Conservation (phyloP, 441 rosid genomes). For the Pelargonium fulgidum region DNA sequence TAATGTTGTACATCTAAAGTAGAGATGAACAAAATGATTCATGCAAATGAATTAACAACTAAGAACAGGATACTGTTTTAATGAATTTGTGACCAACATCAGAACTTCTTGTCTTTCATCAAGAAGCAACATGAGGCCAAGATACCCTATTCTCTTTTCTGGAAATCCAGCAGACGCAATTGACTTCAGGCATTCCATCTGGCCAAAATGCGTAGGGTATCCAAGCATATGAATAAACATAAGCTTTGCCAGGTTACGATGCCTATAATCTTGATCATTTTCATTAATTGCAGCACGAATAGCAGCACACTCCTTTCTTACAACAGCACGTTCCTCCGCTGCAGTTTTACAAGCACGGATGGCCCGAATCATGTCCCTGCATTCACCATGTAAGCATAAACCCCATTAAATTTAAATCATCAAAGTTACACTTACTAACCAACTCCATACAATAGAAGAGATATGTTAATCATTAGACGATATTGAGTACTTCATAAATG, state of each 20-base stretch:
- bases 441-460: constrained; percentile 7
- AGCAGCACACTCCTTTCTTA: constrained; percentile 95
- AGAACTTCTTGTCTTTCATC: constrained; percentile 99
- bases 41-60: constrained; percentile 8
- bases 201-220: constrained; percentile 98
- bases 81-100: constrained; percentile 96
- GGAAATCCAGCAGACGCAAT: constrained; percentile 95
- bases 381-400: constrained; percentile 21
- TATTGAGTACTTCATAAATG: background rate
- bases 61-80: constrained; percentile 86
- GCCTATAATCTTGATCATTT: constrained; percentile 82
- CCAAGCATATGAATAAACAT: constrained; percentile 99
- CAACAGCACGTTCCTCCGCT: constrained; percentile 95
- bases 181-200: constrained; percentile 96
- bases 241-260: constrained; percentile 88
- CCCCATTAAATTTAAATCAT: background rate
- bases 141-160: constrained; percentile 97
- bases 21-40: background rate
- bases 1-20: background rate
- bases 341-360: constrained; percentile 98
- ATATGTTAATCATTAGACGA: background rate
- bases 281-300: constrained; percentile 86
- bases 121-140: constrained; percentile 95
- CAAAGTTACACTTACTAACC: background rate
- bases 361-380: constrained; percentile 98